These are phyloP conservation scores for Phytopythium ostracodes DNA, from an alignment of 352 stramenopile genomes.

Conservation along the genomic window DNA sequence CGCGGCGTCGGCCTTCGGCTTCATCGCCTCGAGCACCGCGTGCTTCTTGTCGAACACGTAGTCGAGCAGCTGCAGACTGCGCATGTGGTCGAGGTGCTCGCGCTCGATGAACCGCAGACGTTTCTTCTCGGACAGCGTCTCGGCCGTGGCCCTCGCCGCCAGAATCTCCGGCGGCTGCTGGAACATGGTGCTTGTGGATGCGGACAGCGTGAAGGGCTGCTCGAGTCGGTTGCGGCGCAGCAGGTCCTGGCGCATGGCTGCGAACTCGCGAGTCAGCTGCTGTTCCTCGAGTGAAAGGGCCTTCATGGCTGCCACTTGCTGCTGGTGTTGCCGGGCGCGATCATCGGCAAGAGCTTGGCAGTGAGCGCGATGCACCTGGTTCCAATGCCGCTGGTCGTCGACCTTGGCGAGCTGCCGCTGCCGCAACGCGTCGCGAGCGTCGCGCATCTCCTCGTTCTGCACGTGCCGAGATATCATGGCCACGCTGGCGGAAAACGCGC, in stretches of 20 bases:
- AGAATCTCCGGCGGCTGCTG: constrained; percentile 60
- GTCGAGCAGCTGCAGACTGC: constrained; percentile 65
- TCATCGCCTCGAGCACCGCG: constrained; percentile 37
- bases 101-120: constrained; percentile 42
- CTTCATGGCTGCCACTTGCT: constrained; percentile 42
- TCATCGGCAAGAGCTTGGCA: constrained; percentile 51
- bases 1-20: constrained; percentile 46
- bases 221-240: constrained; percentile 24
- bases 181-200: constrained; percentile 70
- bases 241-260: constrained; percentile 37
- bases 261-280: constrained; percentile 35
- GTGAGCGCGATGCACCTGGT: constrained; percentile 43
- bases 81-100: constrained; percentile 62
- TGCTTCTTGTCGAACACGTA: constrained; percentile 65
- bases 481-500: constrained; percentile 57
- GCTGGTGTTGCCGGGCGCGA: constrained; percentile 22
- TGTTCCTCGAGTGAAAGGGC: constrained; percentile 46
- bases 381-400: constrained; percentile 44
- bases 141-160: constrained; percentile 53
- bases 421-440: constrained; percentile 34
- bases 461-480: constrained; percentile 76
- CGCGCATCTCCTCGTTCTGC: constrained; percentile 56
- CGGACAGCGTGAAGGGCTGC: constrained; percentile 50
- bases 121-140: constrained; percentile 33
- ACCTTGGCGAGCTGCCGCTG: constrained; percentile 41